Evolutionary conservation across 805 yeast species (phyloP), one percentile per base, ranked within the genome.

Genomic region (Candida michaelii): DNA sequence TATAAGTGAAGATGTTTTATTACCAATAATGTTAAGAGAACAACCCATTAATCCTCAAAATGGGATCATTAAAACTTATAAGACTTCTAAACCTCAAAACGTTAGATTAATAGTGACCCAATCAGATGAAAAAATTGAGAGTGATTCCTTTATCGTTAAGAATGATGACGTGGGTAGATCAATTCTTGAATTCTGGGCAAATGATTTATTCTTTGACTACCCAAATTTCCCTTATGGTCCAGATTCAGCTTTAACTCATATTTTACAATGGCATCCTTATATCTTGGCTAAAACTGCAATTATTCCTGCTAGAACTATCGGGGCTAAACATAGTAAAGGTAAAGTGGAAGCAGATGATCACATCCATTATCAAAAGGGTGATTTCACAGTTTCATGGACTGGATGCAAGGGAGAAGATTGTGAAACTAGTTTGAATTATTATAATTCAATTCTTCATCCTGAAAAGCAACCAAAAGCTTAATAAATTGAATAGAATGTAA

Each of bases 241-340:
- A 4, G 80, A 78, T 45, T 73, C 76, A n/a, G 90, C 93, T 0
- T 58, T 91, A 32, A 77, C 87, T n/a, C 98, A 93, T 59, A 71
- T 89, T 34, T 70, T 89, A 52, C 97, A 89, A 63, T 93, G 98
- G 99, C 99, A 91, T 59, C 96, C 97, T 10, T 79, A 77, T 21
- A 66, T 85, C 19, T 71, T 93, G 51, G 75, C 85, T 42, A 84
- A 80, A 55, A 73, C 93, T 3, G 84, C 89, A 0, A 61, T 91
- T 12, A 77, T 93, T 1, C 86, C 89, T 6, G 51, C 72, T 3
- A 64, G 69, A 45, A 58, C 69, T 10, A 65, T 71, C 13, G 53
- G 63, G 36, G 60, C 73, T 4, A 46, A 49, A 24, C 62, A 61
- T 38, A 40, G 54, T 12, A 53, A 55, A 29, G 54, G 47, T n/a